Base-by-base conservation (phyloP, 768 basidiomycete genomes). In the Stropharia rugosoannulata region DNA sequence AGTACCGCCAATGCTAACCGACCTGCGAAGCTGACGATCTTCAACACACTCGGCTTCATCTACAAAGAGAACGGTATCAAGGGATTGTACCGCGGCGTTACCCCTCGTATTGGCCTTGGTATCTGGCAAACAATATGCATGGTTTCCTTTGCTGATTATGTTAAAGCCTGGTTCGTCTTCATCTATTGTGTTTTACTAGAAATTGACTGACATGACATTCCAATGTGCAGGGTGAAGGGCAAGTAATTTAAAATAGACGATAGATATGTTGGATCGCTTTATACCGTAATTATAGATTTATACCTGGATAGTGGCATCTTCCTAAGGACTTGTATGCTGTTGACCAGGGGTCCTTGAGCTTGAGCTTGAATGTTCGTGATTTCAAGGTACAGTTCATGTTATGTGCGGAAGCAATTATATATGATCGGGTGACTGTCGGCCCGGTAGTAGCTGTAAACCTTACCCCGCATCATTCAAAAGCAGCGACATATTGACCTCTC, bases 101-200 rank as follows among this genome's bases (percentile, higher is more conserved):
- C 95, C 0, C 97, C 97, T 56, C 92, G 97, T 56, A 93, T 99
- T 65, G 97, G 85, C 59, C 85, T 99, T 57, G 95, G 96, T 57
- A 83, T 96, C 68, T 97, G 94, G 94, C 94, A 97, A 74, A 97
- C 94, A 6, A 80, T 98, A 62, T 99, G 97, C 80, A 99, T 99
- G 96, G 96, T 98, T 62, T 95, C 93, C 18, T 89, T 98, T 60
- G 95, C 95, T 16, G 95, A 98, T 74, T 95, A 95, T 67, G 95
- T 98, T 60, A 96, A 95, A 71, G 80, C 75, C 54, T 94, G 92
- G 89, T 89, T 59, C 36, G 80, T 58, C 19, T 4, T 36, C 52
- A 25, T 12, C 12, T 37, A 16, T 44, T 11, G 10, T 29, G 10
- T 11, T 13, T 38, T 29, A 10, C 5, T 10, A 40, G 27, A 44